These are phyloP conservation scores for Polymyxa betae DNA, from an alignment of 208 protist genomes.

Conservation along the genomic window DNA sequence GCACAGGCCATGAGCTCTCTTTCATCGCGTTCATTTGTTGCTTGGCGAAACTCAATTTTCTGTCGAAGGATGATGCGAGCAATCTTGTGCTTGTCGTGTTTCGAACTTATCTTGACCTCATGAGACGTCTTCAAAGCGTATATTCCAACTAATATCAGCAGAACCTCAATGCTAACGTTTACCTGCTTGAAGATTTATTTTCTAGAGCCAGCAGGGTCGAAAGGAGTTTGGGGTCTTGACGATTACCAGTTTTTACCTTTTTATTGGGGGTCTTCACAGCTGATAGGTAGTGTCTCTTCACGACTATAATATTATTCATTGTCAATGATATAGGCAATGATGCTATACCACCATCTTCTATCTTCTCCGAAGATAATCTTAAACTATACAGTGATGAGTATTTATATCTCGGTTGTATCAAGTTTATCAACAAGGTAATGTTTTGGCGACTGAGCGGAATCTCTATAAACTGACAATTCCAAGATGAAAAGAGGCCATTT, in stretches of 20 bases:
- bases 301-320: neutral
- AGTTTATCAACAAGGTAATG: constrained; percentile 61
- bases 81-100: constrained; percentile 85
- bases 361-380: constrained; percentile 61
- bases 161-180: neutral
- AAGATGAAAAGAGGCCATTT: constrained; percentile 65
- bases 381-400: constrained; percentile 61
- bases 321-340: neutral
- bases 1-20: constrained; percentile 96
- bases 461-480: neutral
- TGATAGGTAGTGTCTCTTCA: constrained; percentile 73
- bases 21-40: constrained; percentile 91
- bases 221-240: constrained; percentile 98
- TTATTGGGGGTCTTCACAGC: constrained; percentile 90
- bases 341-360: neutral
- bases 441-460: neutral
- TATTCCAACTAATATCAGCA: constrained; percentile 70
- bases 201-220: constrained; percentile 93
- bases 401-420: constrained; percentile 67
- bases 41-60: constrained; percentile 74
- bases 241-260: constrained; percentile 98
- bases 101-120: constrained; percentile 85
- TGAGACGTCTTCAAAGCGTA: constrained; percentile 78
- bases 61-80: constrained; percentile 72
- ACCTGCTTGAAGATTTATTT: neutral